Conservation (phyloP, 257 asterid genomes). For the Solanum bulbocastanum region DNA sequence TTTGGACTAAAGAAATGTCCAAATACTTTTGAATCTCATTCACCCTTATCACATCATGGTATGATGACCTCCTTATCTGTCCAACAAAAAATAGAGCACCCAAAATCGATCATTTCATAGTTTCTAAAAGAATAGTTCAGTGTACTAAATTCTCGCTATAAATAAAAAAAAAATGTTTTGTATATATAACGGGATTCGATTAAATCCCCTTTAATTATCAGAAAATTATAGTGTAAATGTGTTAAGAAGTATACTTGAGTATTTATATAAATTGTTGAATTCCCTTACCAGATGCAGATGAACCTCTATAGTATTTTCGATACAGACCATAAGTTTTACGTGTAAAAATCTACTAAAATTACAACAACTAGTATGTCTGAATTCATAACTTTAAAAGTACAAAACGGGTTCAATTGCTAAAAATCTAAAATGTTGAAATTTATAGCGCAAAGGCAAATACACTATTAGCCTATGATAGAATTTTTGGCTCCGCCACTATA, state of each 20-base stretch:
- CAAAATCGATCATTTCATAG: neutral
- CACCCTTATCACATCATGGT: slow-evolving; percentile 70
- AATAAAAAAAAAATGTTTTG: neutral
- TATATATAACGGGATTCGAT: neutral
- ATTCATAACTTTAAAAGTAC: neutral
- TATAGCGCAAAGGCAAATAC: neutral
- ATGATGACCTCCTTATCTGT: slow-evolving; percentile 68
- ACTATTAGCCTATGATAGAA: neutral
- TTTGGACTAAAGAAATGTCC: slow-evolving; percentile 58
- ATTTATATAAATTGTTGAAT: neutral
- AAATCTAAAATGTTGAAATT: neutral
- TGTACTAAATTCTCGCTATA: neutral
- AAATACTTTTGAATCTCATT: slow-evolving; percentile 56
- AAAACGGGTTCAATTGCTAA: neutral
- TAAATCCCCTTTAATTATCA: neutral
- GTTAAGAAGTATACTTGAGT: neutral
- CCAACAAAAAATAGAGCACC: neutral
- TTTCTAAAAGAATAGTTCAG: neutral
- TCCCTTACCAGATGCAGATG: neutral
- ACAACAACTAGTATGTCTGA: neutral
- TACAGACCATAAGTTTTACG: neutral
- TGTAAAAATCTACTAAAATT: neutral
- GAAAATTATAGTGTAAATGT: neutral
- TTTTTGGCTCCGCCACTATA: neutral
- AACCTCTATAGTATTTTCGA: neutral